Base-by-base conservation (phyloP, 1,284 basidiomycete species). In the Malassezia sp. region DNA sequence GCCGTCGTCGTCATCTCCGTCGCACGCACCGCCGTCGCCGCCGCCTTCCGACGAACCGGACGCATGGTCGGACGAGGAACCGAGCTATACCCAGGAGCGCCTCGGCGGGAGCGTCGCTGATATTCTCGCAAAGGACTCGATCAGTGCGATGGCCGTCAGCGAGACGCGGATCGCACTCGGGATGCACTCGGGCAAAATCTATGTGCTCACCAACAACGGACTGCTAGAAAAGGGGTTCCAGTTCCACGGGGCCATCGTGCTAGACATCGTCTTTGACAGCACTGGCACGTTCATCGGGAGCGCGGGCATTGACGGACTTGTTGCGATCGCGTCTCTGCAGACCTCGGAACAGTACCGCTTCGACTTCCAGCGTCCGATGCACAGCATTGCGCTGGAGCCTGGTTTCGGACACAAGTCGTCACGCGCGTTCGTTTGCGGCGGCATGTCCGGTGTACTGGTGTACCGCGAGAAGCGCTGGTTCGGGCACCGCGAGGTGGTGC, bases 381-480 rank as follows among this genome's bases (percentile, higher is more conserved):
- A 85, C 4, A 83, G 83, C 4, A 77, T 97, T 24, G 80, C 88
- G 1, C 77, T 97, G 42, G 91, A 96, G 63, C 93, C 93, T 2
- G 78, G 82, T 50, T 99, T 93, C 56, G 80, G 83, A 2, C 84
- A 84, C 70, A 80, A 80, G 40, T 77, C 78, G 24, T 80, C 83
- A 5, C 79, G 88, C n/a, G 80, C 84, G 0, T 84, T 95, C 59
- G 84, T 95, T 4, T 90, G 84, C 48, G 93, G 91, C 32, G 93
- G 93, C 4, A 79, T 95, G 78, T 83, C 85, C 0, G 91, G 93
- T 4, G 80, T 78, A 29, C 75, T 97, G 21, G 76, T 86, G 11
- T 68, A 91, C 54, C 80, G 85, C 56, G 91, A 97, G 73, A 96
- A 95, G 71, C 85, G 89, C 8, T 96, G 91, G 90, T 74, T 96